Conservation (phyloP, 768 basidiomycete genomes). For the Psilocybe sp. region DNA sequence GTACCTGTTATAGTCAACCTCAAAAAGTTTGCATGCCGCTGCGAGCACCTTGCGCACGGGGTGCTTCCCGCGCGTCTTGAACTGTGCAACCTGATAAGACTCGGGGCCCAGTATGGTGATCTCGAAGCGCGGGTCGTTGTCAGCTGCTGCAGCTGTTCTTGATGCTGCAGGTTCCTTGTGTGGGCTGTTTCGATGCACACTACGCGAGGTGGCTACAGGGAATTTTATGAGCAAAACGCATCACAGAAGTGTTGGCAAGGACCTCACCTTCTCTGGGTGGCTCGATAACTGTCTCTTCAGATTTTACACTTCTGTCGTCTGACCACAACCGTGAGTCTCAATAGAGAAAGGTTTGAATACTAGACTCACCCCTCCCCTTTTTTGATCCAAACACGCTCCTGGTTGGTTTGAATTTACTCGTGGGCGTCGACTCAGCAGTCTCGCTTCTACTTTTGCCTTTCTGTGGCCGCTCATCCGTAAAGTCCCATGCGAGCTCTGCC, state of each 20-base stretch:
- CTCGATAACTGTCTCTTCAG: no score
- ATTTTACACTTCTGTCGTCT: no score
- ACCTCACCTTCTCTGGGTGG: no score
- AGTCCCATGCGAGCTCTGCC: no score
- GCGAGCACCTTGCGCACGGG: constrained; percentile 36
- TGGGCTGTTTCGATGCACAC: constrained; percentile 1
- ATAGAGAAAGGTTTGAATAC: no score
- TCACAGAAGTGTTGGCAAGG: background rate
- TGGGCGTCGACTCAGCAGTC: no score
- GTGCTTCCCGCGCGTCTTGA: constrained; percentile 44
- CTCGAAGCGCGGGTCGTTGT: constrained; percentile 25
- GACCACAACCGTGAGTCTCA: background rate
- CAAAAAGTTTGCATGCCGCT: constrained; percentile 39
- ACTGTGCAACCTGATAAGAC: constrained; percentile 22
- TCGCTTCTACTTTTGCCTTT: no score
- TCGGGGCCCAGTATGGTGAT: constrained; percentile 24
- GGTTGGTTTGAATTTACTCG: background rate
- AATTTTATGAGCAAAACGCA: background rate
- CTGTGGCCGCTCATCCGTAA: no score
- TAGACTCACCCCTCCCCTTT: no score
- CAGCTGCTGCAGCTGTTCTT: background rate
- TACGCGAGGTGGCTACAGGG: background rate
- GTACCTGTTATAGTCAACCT: constrained; percentile 26
- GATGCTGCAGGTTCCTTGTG: background rate
- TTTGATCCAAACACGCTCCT: no score